A percentile compares a stretch with the other conserved stretches of the same genome.
phyloP scores from a whole-genome alignment of 2,329 filamentous ascomycete genomes.

The Aureobasidium subglaciale region DNA sequence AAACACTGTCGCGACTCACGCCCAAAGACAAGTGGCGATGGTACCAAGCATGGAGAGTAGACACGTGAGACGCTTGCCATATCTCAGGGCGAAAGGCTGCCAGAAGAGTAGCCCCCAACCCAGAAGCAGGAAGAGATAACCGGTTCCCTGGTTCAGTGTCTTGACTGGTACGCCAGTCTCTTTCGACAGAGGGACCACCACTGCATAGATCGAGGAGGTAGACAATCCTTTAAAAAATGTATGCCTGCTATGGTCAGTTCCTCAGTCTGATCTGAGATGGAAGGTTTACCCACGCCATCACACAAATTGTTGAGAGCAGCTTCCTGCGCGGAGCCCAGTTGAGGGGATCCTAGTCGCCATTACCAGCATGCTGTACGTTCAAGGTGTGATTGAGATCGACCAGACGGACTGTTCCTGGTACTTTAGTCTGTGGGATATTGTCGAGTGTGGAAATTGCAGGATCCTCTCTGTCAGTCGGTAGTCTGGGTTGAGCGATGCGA shows the following conservation, averaged over 20 bases:
- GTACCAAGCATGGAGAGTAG: constrained; percentile 19
- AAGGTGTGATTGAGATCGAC: not conserved
- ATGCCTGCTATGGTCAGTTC: not conserved
- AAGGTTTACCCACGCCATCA: not conserved
- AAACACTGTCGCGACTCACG: constrained; percentile 15
- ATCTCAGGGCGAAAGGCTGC: constrained; percentile 41
- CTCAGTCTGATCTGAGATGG: not conserved
- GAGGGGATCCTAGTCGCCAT: not conserved
- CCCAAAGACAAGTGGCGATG: constrained; percentile 19
- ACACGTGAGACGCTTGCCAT: constrained; percentile 28
- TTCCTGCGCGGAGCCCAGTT: not conserved
- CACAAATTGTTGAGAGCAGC: not conserved
- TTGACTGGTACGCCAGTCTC: constrained; percentile 19
- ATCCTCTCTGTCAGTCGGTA: too few species aligned
- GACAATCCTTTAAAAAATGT: not conserved
- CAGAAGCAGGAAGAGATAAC: constrained; percentile 34
- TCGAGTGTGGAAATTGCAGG: too few species aligned
- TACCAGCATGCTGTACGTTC: not conserved
- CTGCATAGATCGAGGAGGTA: not conserved
- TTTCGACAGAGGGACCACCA: not conserved
- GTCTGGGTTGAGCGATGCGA: too few species aligned
- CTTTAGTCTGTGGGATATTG: too few species aligned
- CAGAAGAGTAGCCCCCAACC: constrained; percentile 42
- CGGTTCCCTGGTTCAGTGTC: constrained; percentile 23
- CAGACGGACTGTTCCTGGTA: not conserved